Conservation (phyloP, 257 asterid genomes). For the Asclepias syriaca region DNA sequence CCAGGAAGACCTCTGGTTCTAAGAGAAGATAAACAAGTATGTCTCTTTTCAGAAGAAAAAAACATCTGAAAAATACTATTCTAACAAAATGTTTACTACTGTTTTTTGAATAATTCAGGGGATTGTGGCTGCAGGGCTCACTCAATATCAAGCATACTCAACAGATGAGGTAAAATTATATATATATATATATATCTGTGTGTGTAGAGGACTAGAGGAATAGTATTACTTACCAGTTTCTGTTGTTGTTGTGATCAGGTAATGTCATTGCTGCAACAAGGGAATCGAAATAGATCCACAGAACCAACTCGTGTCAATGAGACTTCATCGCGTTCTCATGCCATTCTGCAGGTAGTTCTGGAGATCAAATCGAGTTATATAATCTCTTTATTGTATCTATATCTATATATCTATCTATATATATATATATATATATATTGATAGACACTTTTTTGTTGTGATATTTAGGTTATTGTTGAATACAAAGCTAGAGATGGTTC, state of each 20-base stretch:
- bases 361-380: neutral
- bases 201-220: neutral
- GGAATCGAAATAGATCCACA: constrained; percentile 54
- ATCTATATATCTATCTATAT: neutral
- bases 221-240: neutral
- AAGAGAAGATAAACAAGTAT: constrained; percentile 63
- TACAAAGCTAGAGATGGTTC: constrained; percentile 41
- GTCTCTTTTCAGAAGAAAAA: neutral
- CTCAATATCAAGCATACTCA: constrained; percentile 57
- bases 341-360: constrained; percentile 51
- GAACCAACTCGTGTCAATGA: constrained; percentile 66
- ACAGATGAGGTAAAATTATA: constrained; percentile 44
- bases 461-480: constrained; percentile 40
- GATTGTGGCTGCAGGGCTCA: constrained; percentile 55
- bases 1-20: constrained; percentile 63
- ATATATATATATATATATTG: neutral
- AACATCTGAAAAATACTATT: neutral
- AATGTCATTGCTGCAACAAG: constrained; percentile 64
- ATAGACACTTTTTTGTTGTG: neutral
- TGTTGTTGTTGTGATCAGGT: constrained; percentile 28
- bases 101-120: constrained; percentile 39
- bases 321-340: constrained; percentile 68
- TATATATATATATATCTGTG: too few relatives aligned
- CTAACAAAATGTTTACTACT: constrained; percentile 2
- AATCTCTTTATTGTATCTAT: neutral